Evolutionary conservation across 306 rosid genomes (phyloP), one percentile per base, ranked within the genome.

Genomic region (Gillenia trifoliata): DNA sequence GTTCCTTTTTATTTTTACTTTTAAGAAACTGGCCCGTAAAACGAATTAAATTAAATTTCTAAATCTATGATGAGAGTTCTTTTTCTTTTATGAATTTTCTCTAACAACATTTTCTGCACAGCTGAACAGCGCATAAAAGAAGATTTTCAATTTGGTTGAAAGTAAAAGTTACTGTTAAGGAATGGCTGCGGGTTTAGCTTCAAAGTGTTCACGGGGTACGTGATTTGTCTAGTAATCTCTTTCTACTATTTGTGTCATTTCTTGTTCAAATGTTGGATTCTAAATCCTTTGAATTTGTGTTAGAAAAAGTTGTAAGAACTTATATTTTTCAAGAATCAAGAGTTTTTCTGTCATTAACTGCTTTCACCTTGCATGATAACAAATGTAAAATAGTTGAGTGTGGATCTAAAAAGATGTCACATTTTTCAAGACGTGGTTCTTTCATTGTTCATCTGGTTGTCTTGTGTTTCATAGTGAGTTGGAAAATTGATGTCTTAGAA

Each of bases 181-280:
- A 15, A 82, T 82, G 85, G 85, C 85, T 4, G 77, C 85, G 5
- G 79, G 62, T 40, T 63, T 82, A 23, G 45, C 82, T 82, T 82
- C 85, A 3, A 82, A 43, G 26, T 82, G 68, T 33, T 82, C 79
- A 15, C 79, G 66, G 2, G 77, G 85, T 82, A 77, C 22, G 82
- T n/a, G 64, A 11, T 73, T 52, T 57, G 10, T 75, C 20, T 4
- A 23, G 20, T 80, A 16, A 25, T 63, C 43, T 63, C 31, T 54
- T 11, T 28, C 30, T 23, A 13, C 8, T 16, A 16, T 43, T 80
- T 52, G 26, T 69, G 20, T 25, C 30, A 16, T 61, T 5, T 31
- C 31, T 56, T 17, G 8, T 34, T 63, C 28, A 33, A 16, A 12
- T 43, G 6, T 31, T 55, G 43, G 36, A 59, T 9, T 65, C 47